Percentiles rank a stretch among this genome's conserved stretches.
Evolutionary conservation across 1,284 basidiomycete species (phyloP).

Genomic region (Cutaneotrichosporon sp.): DNA sequence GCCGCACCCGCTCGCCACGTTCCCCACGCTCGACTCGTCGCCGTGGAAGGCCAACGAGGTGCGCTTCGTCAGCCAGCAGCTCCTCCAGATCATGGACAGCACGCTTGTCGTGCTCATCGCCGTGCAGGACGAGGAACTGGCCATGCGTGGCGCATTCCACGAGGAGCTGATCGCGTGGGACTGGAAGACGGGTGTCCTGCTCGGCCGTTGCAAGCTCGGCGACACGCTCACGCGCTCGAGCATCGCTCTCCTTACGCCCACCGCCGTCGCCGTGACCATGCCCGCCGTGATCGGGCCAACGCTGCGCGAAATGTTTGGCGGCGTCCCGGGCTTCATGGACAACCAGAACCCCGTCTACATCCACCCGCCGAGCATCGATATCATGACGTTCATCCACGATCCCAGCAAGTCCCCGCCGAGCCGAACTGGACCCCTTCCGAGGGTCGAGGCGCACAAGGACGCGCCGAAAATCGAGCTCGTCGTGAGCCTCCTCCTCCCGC

Average conservation of each 20-base stretch:
- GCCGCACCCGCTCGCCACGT: constrained; percentile 46
- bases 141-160: constrained; percentile 25
- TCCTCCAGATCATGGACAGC: constrained; percentile 51
- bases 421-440: constrained; percentile 34
- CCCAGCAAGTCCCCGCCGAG: constrained; percentile 14
- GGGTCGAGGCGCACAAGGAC: constrained; percentile 37
- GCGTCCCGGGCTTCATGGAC: constrained; percentile 3
- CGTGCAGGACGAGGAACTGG: constrained; percentile 25
- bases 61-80: constrained; percentile 38
- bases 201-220: constrained; percentile 26
- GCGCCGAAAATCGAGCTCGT: constrained; percentile 38
- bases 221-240: constrained; percentile 11
- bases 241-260: constrained; percentile 22
- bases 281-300: constrained; percentile 1
- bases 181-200: constrained; percentile 51
- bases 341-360: constrained; percentile 6
- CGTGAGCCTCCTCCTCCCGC: constrained; percentile 38
- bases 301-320: constrained; percentile 10
- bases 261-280: constrained; percentile 18
- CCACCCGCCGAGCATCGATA: constrained; percentile 41
- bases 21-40: constrained; percentile 43
- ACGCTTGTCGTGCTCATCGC: constrained; percentile 47
- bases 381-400: constrained; percentile 40
- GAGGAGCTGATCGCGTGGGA: constrained; percentile 52
- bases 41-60: constrained; percentile 24